Base-by-base conservation (phyloP, 2,329 filamentous ascomycete genomes). In the Aspergillus fructus region DNA sequence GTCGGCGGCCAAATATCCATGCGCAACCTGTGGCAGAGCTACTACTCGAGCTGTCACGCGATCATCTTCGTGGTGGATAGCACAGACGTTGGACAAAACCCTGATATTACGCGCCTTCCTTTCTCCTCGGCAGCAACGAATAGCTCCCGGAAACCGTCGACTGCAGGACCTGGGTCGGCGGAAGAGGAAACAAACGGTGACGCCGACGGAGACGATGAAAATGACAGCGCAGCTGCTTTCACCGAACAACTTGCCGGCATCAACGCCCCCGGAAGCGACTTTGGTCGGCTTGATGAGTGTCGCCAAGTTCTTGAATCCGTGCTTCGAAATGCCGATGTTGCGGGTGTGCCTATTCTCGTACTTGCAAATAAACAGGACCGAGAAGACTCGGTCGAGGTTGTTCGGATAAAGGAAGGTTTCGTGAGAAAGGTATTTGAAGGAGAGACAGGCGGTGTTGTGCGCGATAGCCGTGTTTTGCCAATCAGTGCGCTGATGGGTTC, bases 21-120 rank as follows among this genome's bases (percentile, higher is more conserved):
- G 71, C 88, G 94, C 61, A 89, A 89, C 62, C 85, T 97, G 33
- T 99, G 94, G 94, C 91, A 96, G 75, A 91, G 88, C 75, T 99
- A 99, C 79, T 99, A 97, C 80, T 83, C 87, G 50, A 90, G 86
- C 74, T 96, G 92, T 69, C 94, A 99, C 74, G 94, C 94, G 64
- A 96, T 99, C 68, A 91, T 99, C 62, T 99, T 97, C 76, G 92
- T 99, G 59, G 91, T 99, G 68, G 94, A 99, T 78, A 93, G 89
- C 73, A 91, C 91, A 43, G 94, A 99, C 72, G 88, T 97, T 54
- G 91, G 93, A 8, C 74, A 76, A 68, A 89, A 96, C 75, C 89
- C 90, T 37, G 85, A 87, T 62, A 80, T 94, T n/a, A 76, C 79
- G 5, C 76, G 77, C 2, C 69, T 84, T 11, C 69, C 70, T n/a